phyloP scores from a whole-genome alignment of 208 protist genomes.

The Jaenimonas drosophilae region DNA sequence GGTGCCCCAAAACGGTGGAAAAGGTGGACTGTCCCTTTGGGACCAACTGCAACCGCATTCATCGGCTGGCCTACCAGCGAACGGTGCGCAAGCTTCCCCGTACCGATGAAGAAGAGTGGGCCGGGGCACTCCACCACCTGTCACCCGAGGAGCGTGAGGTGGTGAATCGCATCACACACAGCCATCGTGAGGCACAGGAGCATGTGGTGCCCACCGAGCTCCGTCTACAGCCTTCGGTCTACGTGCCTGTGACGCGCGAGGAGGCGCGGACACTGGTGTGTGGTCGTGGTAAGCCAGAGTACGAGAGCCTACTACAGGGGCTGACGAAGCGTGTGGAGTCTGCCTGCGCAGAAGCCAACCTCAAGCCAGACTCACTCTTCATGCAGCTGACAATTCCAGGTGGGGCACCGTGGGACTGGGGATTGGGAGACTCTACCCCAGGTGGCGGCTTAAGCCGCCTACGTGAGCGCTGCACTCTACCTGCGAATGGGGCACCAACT shows the following conservation, averaged over 20 bases:
- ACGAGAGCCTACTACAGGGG: slow-evolving; percentile 1
- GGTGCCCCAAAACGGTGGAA: slow-evolving; percentile 57
- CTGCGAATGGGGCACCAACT: slow-evolving; percentile 61
- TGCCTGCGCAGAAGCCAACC: slow-evolving; percentile 2
- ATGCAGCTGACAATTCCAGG: slow-evolving; percentile 56
- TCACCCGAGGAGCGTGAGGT: slow-evolving; percentile 18
- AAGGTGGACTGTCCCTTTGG: slow-evolving; percentile 69
- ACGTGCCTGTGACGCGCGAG: slow-evolving; percentile 20
- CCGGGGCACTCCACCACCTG: slow-evolving; percentile 3
- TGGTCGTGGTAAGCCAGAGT: neutral
- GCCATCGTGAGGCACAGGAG: slow-evolving; percentile 12
- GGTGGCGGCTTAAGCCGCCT: slow-evolving; percentile 27
- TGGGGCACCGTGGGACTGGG: slow-evolving; percentile 82
- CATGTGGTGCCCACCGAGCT: slow-evolving; percentile 11
- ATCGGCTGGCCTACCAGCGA: slow-evolving; percentile 36
- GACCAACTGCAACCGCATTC: slow-evolving; percentile 51
- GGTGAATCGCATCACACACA: slow-evolving; percentile 12
- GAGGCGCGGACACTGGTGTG: slow-evolving; percentile 7
- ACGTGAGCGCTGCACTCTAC: slow-evolving; percentile 38
- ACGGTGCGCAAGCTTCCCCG: slow-evolving; percentile 67
- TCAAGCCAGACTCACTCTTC: slow-evolving; percentile 1
- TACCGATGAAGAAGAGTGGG: slow-evolving; percentile 14
- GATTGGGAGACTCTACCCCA: slow-evolving; percentile 15
- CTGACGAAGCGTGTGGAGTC: slow-evolving; percentile 10
- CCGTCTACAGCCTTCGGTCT: slow-evolving; percentile 10